Percentiles rank a stretch among this genome's conserved stretches.
Evolutionary conservation across 257 asterid genomes (phyloP).

Genomic region (Vinca minor): DNA sequence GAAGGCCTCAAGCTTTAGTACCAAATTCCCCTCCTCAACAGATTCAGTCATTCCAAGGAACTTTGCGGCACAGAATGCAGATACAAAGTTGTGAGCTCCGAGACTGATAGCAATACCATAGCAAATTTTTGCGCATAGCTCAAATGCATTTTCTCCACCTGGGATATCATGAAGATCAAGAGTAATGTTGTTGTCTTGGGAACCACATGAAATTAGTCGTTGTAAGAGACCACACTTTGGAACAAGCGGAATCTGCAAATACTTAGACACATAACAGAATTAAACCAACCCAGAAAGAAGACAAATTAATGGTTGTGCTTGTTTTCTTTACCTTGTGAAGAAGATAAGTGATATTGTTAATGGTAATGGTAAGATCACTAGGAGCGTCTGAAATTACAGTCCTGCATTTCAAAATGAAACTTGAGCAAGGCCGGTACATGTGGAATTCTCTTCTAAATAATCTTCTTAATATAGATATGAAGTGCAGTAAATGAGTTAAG

Average conservation of each 20-base stretch:
- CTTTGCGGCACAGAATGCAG: conserved; percentile 59
- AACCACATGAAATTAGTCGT: conserved; percentile 28
- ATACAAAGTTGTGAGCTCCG: conserved; percentile 59
- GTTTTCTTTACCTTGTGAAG: conserved; percentile 38
- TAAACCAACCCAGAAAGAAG: too few species aligned
- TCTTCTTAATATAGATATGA: too few species aligned
- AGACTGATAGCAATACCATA: conserved; percentile 67
- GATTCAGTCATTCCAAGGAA: conserved; percentile 65
- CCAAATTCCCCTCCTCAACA: conserved; percentile 50
- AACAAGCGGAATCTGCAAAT: conserved; percentile 60
- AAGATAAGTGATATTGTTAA: conserved; percentile 20
- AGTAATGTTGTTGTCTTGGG: conserved; percentile 26
- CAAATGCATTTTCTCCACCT: conserved; percentile 69
- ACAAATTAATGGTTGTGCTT: too few species aligned
- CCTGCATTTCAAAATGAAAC: conserved; percentile 16
- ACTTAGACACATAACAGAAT: conserved; percentile 22
- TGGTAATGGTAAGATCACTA: conserved; percentile 25
- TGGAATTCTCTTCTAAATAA: neutral
- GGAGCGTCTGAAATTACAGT: conserved; percentile 21
- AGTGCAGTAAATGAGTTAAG: neutral
- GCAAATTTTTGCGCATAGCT: conserved; percentile 69
- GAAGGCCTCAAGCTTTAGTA: conserved; percentile 49
- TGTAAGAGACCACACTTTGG: conserved; percentile 59
- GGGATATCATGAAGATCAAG: conserved; percentile 59
- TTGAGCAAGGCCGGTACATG: too few species aligned